Conservation (phyloP, 1,139 yeast genomes). For the Candida sp. region DNA sequence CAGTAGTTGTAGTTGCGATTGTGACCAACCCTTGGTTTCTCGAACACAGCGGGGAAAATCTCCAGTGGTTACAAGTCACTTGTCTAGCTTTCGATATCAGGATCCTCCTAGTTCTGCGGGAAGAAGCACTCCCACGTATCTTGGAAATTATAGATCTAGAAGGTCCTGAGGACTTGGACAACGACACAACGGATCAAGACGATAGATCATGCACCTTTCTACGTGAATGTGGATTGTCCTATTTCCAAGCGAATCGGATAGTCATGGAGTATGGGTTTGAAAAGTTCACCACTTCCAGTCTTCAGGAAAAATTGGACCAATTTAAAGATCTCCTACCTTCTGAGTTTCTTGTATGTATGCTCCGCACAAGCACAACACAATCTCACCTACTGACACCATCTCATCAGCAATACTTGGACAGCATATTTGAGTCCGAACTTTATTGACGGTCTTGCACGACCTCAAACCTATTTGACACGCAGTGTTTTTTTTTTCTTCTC, state of each 20-base stretch:
- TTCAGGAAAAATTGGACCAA: slow-evolving; percentile 6
- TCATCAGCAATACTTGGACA: slow-evolving; percentile 7
- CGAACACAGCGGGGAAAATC: slow-evolving; percentile 8
- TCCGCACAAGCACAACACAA: no score
- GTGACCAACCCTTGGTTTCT: slow-evolving; percentile 8
- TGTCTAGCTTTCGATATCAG: slow-evolving; percentile 11
- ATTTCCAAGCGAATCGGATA: slow-evolving; percentile 11
- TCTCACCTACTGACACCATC: slow-evolving; percentile 7
- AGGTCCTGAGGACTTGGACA: slow-evolving; percentile 6
- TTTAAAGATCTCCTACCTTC: slow-evolving; percentile 8
- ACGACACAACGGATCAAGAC: neutral
- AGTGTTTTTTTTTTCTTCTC: slow-evolving; percentile 2
- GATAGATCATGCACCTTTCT: slow-evolving; percentile 7
- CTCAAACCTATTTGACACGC: slow-evolving; percentile 10
- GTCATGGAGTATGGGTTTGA: slow-evolving; percentile 6
- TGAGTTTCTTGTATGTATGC: slow-evolving; percentile 9
- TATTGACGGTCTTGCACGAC: slow-evolving; percentile 10
- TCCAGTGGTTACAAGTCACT: slow-evolving; percentile 11
- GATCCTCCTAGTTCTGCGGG: slow-evolving; percentile 6
- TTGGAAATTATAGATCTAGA: slow-evolving; percentile 10
- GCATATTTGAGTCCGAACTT: slow-evolving; percentile 6
- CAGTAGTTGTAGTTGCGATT: slow-evolving; percentile 6
- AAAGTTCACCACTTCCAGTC: slow-evolving; percentile 5
- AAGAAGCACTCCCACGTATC: slow-evolving; percentile 7
- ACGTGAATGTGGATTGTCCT: slow-evolving; percentile 14